These are phyloP conservation scores for Cyclanthera cordifolia DNA, from an alignment of 306 rosid genomes.

Conservation along the genomic window DNA sequence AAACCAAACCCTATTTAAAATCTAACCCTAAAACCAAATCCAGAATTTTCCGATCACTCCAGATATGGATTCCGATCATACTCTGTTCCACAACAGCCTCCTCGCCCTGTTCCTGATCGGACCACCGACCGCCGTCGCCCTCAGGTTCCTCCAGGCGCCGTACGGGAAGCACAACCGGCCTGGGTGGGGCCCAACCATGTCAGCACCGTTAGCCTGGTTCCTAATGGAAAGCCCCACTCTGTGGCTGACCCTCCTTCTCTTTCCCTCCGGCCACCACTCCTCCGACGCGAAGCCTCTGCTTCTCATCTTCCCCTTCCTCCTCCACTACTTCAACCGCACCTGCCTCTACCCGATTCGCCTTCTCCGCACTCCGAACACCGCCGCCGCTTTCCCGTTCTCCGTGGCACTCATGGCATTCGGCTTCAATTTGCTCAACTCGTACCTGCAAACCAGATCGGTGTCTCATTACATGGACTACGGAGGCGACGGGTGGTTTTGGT, in stretches of 20 bases:
- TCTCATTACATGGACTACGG: conserved; percentile 41
- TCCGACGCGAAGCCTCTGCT: conserved; percentile 39
- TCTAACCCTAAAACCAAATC: too few species aligned
- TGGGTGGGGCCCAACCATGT: conserved; percentile 72
- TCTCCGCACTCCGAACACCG: neutral
- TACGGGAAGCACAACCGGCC: conserved; percentile 64
- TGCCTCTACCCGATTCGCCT: conserved; percentile 52
- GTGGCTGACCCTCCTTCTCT: conserved; percentile 58
- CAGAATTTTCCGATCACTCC: neutral
- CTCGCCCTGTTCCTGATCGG: conserved; percentile 36
- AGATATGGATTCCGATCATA: conserved; percentile 22
- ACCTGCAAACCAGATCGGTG: conserved; percentile 52
- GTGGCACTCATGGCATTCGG: conserved; percentile 41
- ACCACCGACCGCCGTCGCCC: conserved; percentile 49
- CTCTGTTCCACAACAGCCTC: conserved; percentile 28
- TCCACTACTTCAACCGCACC: conserved; percentile 69
- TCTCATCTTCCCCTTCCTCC: conserved; percentile 45
- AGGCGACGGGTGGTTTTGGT: conserved; percentile 37
- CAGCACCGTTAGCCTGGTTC: conserved; percentile 68
- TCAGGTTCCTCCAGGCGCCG: conserved; percentile 63
- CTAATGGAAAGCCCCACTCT: conserved; percentile 81
- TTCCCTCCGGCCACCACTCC: conserved; percentile 42
- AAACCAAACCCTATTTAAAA: too few species aligned
- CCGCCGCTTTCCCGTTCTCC: conserved; percentile 35
- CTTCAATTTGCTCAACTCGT: conserved; percentile 49